Percentiles rank a stretch among this genome's conserved stretches.
phyloP scores from a whole-genome alignment of 805 yeast species.

The Naumovozyma dairenensis region DNA sequence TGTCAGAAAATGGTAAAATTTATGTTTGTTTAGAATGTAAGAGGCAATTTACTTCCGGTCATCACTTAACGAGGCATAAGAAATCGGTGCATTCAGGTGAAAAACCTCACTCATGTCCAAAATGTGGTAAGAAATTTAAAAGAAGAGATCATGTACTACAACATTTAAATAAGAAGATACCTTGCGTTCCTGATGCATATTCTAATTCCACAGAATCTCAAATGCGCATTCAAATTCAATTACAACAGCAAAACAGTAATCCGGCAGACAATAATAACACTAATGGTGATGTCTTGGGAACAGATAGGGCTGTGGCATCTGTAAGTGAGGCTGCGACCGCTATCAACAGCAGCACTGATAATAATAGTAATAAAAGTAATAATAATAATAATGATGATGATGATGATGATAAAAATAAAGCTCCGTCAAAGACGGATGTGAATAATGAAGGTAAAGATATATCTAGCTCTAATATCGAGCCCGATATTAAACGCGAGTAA shows the following conservation, averaged over 20 bases:
- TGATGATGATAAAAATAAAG: no score
- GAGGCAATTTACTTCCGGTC: constrained; percentile 30
- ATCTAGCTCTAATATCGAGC: no score
- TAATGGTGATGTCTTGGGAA: constrained; percentile 2
- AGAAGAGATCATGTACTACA: constrained; percentile 32
- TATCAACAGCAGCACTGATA: background rate
- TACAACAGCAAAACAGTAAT: no score
- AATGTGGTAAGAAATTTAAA: constrained; percentile 30
- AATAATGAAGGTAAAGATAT: no score
- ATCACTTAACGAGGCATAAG: constrained; percentile 31
- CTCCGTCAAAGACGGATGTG: no score
- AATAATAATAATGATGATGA: background rate
- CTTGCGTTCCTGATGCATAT: constrained; percentile 18
- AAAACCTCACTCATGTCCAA: constrained; percentile 31
- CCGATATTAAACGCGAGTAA: no score
- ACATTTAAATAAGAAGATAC: constrained; percentile 30
- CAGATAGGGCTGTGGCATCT: constrained; percentile 3
- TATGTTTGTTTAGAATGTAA: constrained; percentile 30
- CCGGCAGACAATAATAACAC: no score
- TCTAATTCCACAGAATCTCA: no score
- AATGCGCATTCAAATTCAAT: no score
- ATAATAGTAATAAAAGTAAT: background rate
- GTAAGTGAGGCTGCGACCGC: background rate
- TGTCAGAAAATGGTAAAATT: constrained; percentile 28
- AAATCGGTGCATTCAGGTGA: constrained; percentile 33